Percentiles rank a stretch among this genome's conserved stretches.
Conservation (phyloP, 805 yeast species). For the Starmerella etchellsii region DNA sequence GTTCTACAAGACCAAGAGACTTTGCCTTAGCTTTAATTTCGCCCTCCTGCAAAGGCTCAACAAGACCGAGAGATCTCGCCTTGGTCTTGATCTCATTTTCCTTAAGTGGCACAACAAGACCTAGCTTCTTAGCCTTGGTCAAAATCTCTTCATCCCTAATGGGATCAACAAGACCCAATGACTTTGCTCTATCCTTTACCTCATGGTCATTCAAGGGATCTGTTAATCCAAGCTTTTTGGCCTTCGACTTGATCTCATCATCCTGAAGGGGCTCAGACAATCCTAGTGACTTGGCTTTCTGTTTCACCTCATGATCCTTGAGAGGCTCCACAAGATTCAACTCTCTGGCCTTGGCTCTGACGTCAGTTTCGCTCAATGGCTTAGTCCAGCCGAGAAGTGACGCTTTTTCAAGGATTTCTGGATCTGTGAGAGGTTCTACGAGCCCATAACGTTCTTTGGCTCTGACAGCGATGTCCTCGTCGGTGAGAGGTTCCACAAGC, state of each 20-base stretch:
- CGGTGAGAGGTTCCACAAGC: conserved; percentile 6
- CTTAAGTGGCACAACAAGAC: conserved; percentile 24
- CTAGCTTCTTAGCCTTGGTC: conserved; percentile 3
- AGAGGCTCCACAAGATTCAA: conserved; percentile 18
- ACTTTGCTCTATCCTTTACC: conserved; percentile 14
- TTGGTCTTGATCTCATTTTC: conserved; percentile 1
- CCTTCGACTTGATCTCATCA: conserved; percentile 10
- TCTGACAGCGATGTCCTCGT: conserved; percentile 31
- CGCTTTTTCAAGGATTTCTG: conserved; percentile 41
- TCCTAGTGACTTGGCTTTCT: conserved; percentile 14
- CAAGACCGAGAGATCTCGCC: background rate
- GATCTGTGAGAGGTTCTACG: conserved; percentile 12
- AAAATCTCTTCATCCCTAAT: conserved; percentile 7
- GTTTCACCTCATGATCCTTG: conserved; percentile 4
- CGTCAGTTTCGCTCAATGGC: conserved; percentile 45
- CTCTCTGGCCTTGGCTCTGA: conserved; percentile 20
- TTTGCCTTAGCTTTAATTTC: conserved; percentile 20
- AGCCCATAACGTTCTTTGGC: conserved; percentile 18
- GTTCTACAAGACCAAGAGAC: conserved; percentile 18
- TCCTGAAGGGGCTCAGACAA: conserved; percentile 5
- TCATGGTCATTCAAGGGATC: conserved; percentile 11
- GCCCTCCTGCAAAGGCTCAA: conserved; percentile 38
- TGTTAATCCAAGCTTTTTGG: conserved; percentile 10
- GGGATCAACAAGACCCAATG: conserved; percentile 17
- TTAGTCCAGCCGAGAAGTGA: conserved; percentile 58